phyloP scores from a whole-genome alignment of 306 rosid species.

The Nissolia schottii region DNA sequence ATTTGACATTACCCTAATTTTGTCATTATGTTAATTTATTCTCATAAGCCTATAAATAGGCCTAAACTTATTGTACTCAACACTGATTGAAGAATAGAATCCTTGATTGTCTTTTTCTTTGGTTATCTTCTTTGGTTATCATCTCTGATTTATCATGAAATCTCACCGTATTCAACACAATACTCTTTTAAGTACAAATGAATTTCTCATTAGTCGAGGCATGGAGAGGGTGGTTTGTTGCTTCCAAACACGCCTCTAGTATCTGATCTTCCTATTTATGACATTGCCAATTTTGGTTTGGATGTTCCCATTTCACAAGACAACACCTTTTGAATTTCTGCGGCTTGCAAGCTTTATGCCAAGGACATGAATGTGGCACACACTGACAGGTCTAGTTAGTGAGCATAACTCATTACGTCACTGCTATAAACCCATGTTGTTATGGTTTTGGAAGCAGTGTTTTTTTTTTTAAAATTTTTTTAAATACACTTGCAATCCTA shows the following conservation, averaged over 20 bases:
- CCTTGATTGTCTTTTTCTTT: no score
- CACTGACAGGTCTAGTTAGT: not conserved
- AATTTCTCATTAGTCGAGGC: no score
- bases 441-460: not conserved
- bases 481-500: not conserved
- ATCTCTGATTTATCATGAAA: no score
- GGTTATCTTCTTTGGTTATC: no score
- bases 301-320: slow-evolving; percentile 55
- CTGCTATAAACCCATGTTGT: not conserved
- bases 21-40: no score
- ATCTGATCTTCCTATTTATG: slow-evolving; percentile 16
- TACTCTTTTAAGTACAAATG: no score
- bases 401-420: not conserved
- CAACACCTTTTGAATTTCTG: slow-evolving; percentile 43
- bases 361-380: slow-evolving; percentile 28
- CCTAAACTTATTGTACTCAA: no score
- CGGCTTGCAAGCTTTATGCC: slow-evolving; percentile 7
- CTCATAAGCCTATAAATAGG: no score
- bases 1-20: no score
- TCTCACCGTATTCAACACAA: no score
- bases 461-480: not conserved
- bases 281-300: slow-evolving; percentile 37
- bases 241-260: slow-evolving; percentile 30
- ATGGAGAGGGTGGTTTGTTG: slow-evolving; percentile 16
- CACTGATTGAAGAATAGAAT: no score